Base-by-base conservation (phyloP, 257 asterid genomes). In the Lycium barbarum region DNA sequence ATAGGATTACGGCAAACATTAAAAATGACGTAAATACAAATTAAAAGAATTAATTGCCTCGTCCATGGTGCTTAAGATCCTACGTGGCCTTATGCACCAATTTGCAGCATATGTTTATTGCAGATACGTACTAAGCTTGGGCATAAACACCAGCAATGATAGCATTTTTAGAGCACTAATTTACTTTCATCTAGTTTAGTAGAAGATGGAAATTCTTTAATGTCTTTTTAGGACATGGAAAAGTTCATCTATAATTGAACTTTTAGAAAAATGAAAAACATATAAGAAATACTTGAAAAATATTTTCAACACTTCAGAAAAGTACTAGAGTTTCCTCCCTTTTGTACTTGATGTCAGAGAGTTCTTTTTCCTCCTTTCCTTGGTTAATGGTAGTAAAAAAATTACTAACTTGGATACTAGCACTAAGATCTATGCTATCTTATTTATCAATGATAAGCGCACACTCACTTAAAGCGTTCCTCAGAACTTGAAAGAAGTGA, bases 361-460 rank as follows among this genome's bases (percentile, higher is more conserved):
- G 47, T 38, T 38, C 54, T 8, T 70, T 70, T 70, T 35, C 53
- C 79, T 38, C 54, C 33, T 70, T 70, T 8, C 54, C 79, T 70
- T 70, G 53, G 67, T 61, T 40, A 17, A 40, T 17, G 33, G 79
- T 17, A 18, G 51, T 17, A 68, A 68, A 7, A 68, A 3, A 0
- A 2, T 3, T 68, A 70, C 79, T 0, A 70, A 70, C 3, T 17
- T 68, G 78, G 26, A 68, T 68, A 68, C 15, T 43, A 36, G 55
- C 79, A 72, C 80, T 45, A 72, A 72, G 80, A 43, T 40, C 57
- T 72, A 72, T 10, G 5, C 55, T 45, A 72, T 45, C 80, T 45
- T 45, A 22, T 45, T 72, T 45, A 72, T 45, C 55, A 72, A 72
- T 72, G 2, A 78, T 53, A 51, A 51, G 22, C 63, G 49, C 12